phyloP scores from a whole-genome alignment of 257 asterid species.

The Penstemon newberryi region DNA sequence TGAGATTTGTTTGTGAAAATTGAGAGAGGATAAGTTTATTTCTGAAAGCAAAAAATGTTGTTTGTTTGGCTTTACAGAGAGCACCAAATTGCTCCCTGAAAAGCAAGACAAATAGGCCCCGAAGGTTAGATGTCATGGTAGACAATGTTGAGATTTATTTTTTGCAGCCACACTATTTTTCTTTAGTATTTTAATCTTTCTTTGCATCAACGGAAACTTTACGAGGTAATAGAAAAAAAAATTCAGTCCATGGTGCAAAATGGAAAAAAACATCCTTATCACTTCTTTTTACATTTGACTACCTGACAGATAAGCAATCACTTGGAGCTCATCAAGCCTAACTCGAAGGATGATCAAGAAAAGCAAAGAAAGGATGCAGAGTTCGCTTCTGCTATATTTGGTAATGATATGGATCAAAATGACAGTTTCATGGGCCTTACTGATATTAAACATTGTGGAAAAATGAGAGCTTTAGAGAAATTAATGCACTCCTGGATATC shows the following conservation, averaged over 20 bases:
- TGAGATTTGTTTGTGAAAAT: no score
- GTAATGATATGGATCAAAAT: slow-evolving; percentile 62
- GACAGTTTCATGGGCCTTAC: slow-evolving; percentile 91
- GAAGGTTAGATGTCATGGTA: no score
- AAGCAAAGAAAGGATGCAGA: slow-evolving; percentile 84
- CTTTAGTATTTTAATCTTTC: background rate
- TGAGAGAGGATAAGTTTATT: no score
- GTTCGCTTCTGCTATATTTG: slow-evolving; percentile 74
- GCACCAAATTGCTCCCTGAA: no score
- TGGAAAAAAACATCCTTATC: background rate
- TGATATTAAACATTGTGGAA: slow-evolving; percentile 85
- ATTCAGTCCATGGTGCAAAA: background rate
- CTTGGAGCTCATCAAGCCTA: slow-evolving; percentile 95
- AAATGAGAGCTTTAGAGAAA: slow-evolving; percentile 92
- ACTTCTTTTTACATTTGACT: slow-evolving; percentile 13
- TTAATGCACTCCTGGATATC: slow-evolving; percentile 78
- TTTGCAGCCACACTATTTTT: background rate
- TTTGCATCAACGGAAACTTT: background rate
- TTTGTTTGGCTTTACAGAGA: no score
- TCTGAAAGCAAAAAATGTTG: no score
- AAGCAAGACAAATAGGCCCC: no score
- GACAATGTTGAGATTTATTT: background rate
- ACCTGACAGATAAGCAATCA: slow-evolving; percentile 79
- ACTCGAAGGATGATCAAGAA: slow-evolving; percentile 73
- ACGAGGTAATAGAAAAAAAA: background rate